Percentiles rank a stretch among this genome's conserved stretches.
phyloP scores from a whole-genome alignment of 1,284 basidiomycete species.

The Cutaneotrichosporon cutaneum region DNA sequence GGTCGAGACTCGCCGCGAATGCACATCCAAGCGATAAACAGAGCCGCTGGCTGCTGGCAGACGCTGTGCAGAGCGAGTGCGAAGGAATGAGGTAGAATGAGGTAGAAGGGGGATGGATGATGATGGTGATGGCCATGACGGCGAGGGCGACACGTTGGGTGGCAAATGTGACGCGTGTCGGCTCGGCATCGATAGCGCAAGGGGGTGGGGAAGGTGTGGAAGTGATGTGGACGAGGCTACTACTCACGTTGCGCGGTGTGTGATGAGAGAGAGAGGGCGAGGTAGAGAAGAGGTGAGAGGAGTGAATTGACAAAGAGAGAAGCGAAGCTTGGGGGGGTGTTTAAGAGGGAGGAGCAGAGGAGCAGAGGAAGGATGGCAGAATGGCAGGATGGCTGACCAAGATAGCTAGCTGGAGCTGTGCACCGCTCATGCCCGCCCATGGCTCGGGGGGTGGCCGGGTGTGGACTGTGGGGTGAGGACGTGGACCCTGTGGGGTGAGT shows the following conservation, averaged over 20 bases:
- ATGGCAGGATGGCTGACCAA: constrained; percentile 2
- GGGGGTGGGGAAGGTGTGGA: background rate
- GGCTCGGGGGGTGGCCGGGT: no score
- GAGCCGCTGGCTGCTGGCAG: background rate
- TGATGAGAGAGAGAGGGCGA: background rate
- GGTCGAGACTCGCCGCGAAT: background rate
- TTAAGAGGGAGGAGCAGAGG: background rate
- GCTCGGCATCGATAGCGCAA: background rate
- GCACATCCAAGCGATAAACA: background rate
- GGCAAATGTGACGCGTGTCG: constrained; percentile 5
- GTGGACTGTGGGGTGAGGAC: background rate
- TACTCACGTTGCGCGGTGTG: background rate
- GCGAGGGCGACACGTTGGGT: constrained; percentile 5
- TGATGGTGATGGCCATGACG: background rate
- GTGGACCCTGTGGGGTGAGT: no score
- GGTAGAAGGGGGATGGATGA: background rate
- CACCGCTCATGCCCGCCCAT: no score
- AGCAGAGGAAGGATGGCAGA: background rate
- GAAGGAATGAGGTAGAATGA: background rate
- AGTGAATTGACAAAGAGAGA: background rate
- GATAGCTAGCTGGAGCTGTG: background rate
- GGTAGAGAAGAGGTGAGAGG: background rate
- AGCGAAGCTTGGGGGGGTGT: background rate
- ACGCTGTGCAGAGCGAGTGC: background rate
- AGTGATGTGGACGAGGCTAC: background rate